Base-by-base conservation (phyloP, 192 early-diverging fungal species). In the Backusella circina region DNA sequence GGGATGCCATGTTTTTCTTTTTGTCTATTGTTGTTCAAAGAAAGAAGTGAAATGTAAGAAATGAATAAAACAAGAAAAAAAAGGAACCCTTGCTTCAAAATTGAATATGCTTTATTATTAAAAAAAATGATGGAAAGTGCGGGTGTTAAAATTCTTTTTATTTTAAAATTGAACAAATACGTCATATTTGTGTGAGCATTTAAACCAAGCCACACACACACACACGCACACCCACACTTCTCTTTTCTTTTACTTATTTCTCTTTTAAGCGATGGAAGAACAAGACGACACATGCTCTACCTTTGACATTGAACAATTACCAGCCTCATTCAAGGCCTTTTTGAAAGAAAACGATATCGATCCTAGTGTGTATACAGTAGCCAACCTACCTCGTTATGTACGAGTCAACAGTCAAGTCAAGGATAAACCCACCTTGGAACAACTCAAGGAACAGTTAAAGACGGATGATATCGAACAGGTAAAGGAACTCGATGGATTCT, bases 331-430 rank as follows among this genome's bases (percentile, higher is more conserved):
- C 80, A 83, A 88, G 4, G 75, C 77, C 31, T 97, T 95, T 71
- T 77, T 97, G 1, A 30, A 83, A 15, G 84, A 84, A 16, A 97
- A 93, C 77, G 87, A 88, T 67, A 92, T 97, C 66, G 82, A 90
- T 75, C 85, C 87, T 0, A 57, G 36, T 2, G 85, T 95, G 6
- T 95, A 95, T 75, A 82, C 83, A 3, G 80, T 87, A 37, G 76
- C 79, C 16, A 72, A 83, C 35, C 79, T 95, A 2, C 94, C 93
- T 5, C 88, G 95, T 35, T 97, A 93, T 83, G 86, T 95, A 41
- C 90, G 95, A 5, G 80, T 93, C 64, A 91, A 90, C 61, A 83
- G 82, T 18, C 54, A 73, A 81, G 57, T 71, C 23, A 65, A 71
- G 74, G 51, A 83, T 72, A 38, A 74, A 10, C 84, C 85, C 26